phyloP scores from a whole-genome alignment of 2,329 filamentous ascomycete species.

The Clonostachys rosea region DNA sequence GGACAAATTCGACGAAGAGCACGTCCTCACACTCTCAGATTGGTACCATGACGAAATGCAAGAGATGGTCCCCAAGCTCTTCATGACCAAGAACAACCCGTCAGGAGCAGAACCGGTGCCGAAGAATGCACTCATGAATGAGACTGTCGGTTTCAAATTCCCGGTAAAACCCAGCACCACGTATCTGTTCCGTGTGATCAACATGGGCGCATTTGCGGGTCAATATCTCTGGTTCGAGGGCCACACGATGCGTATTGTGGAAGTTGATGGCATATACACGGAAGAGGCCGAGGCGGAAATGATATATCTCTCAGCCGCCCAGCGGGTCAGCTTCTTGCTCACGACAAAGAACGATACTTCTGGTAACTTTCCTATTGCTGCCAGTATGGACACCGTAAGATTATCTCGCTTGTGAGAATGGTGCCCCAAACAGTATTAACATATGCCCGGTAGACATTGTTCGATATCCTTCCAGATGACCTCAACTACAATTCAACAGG shows the following conservation, averaged over 20 bases:
- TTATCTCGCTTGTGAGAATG: neutral
- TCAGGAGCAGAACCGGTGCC: conserved; percentile 62
- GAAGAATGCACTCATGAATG: conserved; percentile 65
- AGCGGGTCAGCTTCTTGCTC: conserved; percentile 58
- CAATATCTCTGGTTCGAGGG: conserved; percentile 64
- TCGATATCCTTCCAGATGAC: conserved; percentile 60
- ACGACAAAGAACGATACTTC: conserved; percentile 59
- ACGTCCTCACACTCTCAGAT: conserved; percentile 63
- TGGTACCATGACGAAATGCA: conserved; percentile 62
- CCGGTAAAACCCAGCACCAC: conserved; percentile 61
- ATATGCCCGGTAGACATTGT: conserved; percentile 44
- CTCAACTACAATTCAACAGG: conserved; percentile 66
- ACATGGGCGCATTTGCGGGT: conserved; percentile 64
- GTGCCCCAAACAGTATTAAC: neutral
- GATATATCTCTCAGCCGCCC: conserved; percentile 64
- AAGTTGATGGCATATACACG: conserved; percentile 68
- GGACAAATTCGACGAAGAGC: conserved; percentile 54
- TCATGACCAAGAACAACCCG: conserved; percentile 49
- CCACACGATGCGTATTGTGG: conserved; percentile 64
- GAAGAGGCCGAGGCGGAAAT: conserved; percentile 53
- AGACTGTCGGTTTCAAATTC: conserved; percentile 56
- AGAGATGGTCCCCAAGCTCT: conserved; percentile 31
- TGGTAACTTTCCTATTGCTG: conserved; percentile 62
- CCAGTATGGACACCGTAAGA: conserved; percentile 62
- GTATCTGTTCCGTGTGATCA: conserved; percentile 43